Evolutionary conservation across 805 yeast genomes (phyloP), one percentile per base, ranked within the genome.

Genomic region (Cyberlindnera maclurae): DNA sequence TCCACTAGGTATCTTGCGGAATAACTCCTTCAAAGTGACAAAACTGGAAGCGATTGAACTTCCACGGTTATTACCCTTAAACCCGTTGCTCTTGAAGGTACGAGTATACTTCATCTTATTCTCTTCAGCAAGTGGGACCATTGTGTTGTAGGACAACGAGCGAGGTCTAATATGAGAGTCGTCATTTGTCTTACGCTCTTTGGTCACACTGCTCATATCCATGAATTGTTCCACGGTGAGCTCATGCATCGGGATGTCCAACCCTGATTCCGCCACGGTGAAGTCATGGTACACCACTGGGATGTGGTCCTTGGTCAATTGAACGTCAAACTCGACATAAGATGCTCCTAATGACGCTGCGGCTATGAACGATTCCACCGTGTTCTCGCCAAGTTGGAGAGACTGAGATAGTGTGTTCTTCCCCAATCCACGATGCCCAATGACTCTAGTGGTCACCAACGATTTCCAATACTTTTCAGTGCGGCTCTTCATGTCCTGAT

Each of bases 261-360:
- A 87, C 13, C 97, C 97, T 5, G 95, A 79, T 55, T 90, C 97
- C 3, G 96, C 95, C 36, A 90, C 96, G 31, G 86, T 59, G 55
- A 90, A 90, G 57, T 90, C 97, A 59, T 90, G 97, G 55, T 90
- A 90, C 22, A 90, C 83, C 6, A 90, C 97, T 3, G 97, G 97
- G 10, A 86, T 79, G 47, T 70, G 69, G 59, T 90, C 97, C 55
- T 88, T 87, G 12, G 97, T 90, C 49, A 90, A 67, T 57, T 90
- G 97, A 33, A 90, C 97, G 61, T 90, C 97, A 58, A 90, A 90
- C 62, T 90, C 97, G 37, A 90, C 97, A 54, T 90, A 90, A 3
- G 95, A 82, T 1, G 97, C 97, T 30, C 97, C 97, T 47, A 90
- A 66, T 3, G 95, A 87, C 0, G 97, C 95, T 0, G 97, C 97